Conservation (phyloP, 164 flowering plant species). For the Berberis thunbergii region DNA sequence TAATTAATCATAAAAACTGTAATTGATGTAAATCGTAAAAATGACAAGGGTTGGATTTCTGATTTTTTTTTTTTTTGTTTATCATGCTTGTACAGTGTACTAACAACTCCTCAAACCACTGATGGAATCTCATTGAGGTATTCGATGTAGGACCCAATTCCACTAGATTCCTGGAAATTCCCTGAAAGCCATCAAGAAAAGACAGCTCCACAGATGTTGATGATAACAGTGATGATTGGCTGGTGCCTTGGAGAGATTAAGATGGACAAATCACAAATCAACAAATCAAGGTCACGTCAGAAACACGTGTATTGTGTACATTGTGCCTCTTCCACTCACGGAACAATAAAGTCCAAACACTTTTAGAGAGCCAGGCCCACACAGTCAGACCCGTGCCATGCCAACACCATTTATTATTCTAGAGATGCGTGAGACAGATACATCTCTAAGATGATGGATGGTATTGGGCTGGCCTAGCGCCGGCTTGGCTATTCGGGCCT, state of each 20-base stretch:
- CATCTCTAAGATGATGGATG: no score
- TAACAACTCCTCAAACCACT: no score
- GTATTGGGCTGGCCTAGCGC: no score
- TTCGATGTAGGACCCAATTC: no score
- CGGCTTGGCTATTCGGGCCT: no score
- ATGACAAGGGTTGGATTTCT: no score
- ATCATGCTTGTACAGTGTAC: no score
- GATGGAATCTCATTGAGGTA: no score
- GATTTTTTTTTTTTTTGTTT: no score
- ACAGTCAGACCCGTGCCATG: background rate
- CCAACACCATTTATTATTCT: background rate
- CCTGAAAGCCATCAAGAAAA: background rate
- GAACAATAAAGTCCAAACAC: background rate
- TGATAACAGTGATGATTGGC: conserved; percentile 6
- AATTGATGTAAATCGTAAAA: no score
- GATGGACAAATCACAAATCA: background rate
- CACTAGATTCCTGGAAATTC: background rate
- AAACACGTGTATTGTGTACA: conserved; percentile 4
- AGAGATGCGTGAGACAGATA: no score
- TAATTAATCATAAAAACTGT: no score
- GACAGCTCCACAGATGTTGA: background rate
- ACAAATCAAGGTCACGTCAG: background rate
- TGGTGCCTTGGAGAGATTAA: background rate
- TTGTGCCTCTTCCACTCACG: conserved; percentile 1
- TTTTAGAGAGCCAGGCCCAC: background rate